A percentile compares a stretch with the other conserved stretches of the same genome.
Evolutionary conservation across 1,284 basidiomycete species (phyloP).

Genomic region (Rhodotorula sp.): DNA sequence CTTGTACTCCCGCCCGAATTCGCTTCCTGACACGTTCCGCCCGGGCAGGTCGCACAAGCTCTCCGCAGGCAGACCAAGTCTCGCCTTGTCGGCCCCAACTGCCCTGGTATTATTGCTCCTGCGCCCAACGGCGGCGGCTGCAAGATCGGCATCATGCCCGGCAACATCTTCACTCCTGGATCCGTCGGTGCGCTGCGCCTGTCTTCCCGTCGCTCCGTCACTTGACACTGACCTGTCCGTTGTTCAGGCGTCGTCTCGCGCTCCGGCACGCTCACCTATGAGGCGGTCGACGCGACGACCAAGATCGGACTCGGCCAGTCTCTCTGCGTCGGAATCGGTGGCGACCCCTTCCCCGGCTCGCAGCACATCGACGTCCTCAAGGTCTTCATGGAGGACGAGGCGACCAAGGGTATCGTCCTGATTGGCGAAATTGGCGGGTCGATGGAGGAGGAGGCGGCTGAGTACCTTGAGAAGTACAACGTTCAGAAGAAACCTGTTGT

Average conservation of each 20-base stretch:
- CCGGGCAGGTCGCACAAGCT: constrained; percentile 76
- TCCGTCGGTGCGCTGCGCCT: constrained; percentile 68
- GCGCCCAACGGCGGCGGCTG: constrained; percentile 64
- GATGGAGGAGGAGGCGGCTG: constrained; percentile 99
- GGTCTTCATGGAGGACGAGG: constrained; percentile 89
- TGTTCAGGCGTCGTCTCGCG: constrained; percentile 85
- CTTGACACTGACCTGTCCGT: background rate
- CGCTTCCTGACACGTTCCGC: background rate
- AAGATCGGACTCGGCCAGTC: constrained; percentile 94
- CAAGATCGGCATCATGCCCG: constrained; percentile 99
- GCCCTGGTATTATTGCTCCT: constrained; percentile 96
- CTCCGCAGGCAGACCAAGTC: constrained; percentile 92
- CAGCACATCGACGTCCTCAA: constrained; percentile 95
- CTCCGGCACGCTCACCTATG: constrained; percentile 90
- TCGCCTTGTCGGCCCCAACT: constrained; percentile 81
- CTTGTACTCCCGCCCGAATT: background rate
- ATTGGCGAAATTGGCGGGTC: constrained; percentile 99
- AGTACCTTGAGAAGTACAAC: constrained; percentile 82
- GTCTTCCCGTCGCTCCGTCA: background rate
- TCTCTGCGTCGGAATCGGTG: constrained; percentile 94
- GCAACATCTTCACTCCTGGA: constrained; percentile 93
- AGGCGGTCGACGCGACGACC: constrained; percentile 83
- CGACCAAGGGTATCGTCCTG: constrained; percentile 92
- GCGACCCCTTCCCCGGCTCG: constrained; percentile 98
- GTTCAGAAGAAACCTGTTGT: constrained; percentile 95